phyloP scores from a whole-genome alignment of 2,329 filamentous ascomycete genomes.

The Massarina eburnea region DNA sequence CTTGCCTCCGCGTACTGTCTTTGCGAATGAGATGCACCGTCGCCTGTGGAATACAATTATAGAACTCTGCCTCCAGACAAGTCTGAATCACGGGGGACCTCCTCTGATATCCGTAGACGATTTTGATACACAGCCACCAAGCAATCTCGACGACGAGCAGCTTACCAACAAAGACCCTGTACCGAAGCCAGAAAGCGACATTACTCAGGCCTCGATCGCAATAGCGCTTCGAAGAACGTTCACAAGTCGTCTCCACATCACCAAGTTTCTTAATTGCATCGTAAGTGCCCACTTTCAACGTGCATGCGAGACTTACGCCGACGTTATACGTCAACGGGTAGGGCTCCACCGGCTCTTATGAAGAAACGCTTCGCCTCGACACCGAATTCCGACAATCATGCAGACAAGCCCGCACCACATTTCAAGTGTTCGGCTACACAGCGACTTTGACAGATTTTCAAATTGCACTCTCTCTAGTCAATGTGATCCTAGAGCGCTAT shows the following conservation, averaged over 20 bases:
- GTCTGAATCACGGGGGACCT: conserved; percentile 39
- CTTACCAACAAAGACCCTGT: conserved; percentile 29
- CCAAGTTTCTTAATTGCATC: conserved; percentile 32
- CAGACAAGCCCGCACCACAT: conserved; percentile 19
- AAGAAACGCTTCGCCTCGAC: conserved; percentile 31
- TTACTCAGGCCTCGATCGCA: conserved; percentile 41
- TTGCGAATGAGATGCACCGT: conserved; percentile 32
- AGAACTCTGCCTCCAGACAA: conserved; percentile 43
- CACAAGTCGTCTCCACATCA: conserved; percentile 40
- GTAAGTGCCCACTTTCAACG: too few relatives aligned
- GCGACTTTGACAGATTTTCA: conserved; percentile 2
- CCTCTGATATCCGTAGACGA: conserved; percentile 39
- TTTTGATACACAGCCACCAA: conserved; percentile 42
- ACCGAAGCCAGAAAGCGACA: conserved; percentile 25
- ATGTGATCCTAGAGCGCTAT: conserved; percentile 33
- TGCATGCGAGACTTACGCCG: too few relatives aligned
- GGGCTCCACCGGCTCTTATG: conserved; percentile 19
- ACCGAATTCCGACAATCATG: conserved; percentile 18
- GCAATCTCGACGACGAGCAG: conserved; percentile 47
- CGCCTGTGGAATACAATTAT: conserved; percentile 39
- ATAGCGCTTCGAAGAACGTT: conserved; percentile 42
- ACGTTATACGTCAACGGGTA: too few relatives aligned
- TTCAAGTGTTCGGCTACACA: conserved; percentile 13
- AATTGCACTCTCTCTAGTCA: conserved; percentile 22
- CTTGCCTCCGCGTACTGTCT: conserved; percentile 25